Evolutionary conservation across 2,329 filamentous ascomycete species (phyloP).

Genomic region (Dactylonectria macrodidyma): DNA sequence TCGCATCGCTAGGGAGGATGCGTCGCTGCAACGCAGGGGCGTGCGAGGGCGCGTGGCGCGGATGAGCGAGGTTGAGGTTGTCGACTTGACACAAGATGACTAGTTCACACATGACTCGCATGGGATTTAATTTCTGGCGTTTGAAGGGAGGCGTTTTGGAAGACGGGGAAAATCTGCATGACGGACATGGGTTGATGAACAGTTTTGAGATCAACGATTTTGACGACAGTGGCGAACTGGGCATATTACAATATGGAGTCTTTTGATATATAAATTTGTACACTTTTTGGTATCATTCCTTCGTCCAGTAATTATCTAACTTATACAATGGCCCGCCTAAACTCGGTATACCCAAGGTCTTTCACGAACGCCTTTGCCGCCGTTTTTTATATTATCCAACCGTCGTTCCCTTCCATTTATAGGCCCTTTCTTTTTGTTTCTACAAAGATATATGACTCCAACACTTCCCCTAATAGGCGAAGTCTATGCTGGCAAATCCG

Average conservation of each 20-base stretch:
- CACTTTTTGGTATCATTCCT: conserved; percentile 33
- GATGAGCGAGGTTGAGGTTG: conserved; percentile 52
- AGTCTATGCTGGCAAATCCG: conserved; percentile 64
- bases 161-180: conserved; percentile 11
- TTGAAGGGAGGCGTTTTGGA: conserved; percentile 29
- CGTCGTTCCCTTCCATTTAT: conserved; percentile 18
- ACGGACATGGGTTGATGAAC: conserved; percentile 2
- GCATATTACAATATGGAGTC: conserved; percentile 5
- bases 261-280: conserved; percentile 27
- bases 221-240: conserved; percentile 1
- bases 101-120: conserved; percentile 16
- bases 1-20: conserved; percentile 41
- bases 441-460: not conserved
- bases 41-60: conserved; percentile 39
- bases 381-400: conserved; percentile 27
- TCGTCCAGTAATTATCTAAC: conserved; percentile 26
- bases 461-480: too few species aligned
- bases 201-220: conserved; percentile 12
- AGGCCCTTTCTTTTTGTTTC: conserved; percentile 8
- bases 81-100: conserved; percentile 53
- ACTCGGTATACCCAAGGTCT: conserved; percentile 22
- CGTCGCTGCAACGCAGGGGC: conserved; percentile 32
- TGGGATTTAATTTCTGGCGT: conserved; percentile 3
- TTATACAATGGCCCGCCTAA: conserved; percentile 25
- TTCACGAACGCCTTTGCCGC: conserved; percentile 31